Evolutionary conservation across 2,329 filamentous ascomycete species (phyloP), one percentile per base, ranked within the genome.

Genomic region (Cladobotryum mycophilum): DNA sequence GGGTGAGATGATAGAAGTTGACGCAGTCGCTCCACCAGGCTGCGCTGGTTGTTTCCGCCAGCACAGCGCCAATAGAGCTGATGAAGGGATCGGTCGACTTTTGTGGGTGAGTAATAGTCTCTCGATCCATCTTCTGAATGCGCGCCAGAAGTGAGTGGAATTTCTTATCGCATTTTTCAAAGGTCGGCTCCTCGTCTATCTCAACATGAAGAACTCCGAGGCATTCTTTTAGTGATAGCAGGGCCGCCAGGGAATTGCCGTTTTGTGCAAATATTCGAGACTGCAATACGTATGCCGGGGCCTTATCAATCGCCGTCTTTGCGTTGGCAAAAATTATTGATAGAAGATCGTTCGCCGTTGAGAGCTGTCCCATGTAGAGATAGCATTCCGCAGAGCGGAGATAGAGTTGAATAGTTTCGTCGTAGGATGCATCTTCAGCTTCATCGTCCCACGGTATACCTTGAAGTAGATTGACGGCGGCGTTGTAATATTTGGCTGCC

Each of bases 311-410:
- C 0, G 88, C 71, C 15, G 83, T 83, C 56, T 79, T 84, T 0
- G 87, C 88, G 59, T 87, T 79, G 33, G 71, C 66, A 58, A 93
- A 88, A 5, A 95, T 81, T 3, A 79, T 80, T 18, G 80, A 69
- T 12, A 96, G 77, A n/a, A 92, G 70, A 25, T 76, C 72, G 40
- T 84, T 78, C 18, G 89, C 87, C 47, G 85, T 78, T 1, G 78
- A 72, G 52, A 85, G 81, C 56, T 89, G 81, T 4, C 83, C 83
- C 73, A 91, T 85, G 61, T 88, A 89, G 61, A 90, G 82, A 58
- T 88, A 85, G 63, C 88, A 89, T 65, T 96, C 90, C 3, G 90
- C 88, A 4, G 88, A 82, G 48, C 87, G 82, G 4, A 90, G 82
- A 64, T 89, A 84, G 2, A 95, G 74, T 55, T 85, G 83, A 55